These are phyloP conservation scores for Penicillium decumbens DNA, from an alignment of 2,329 filamentous ascomycete genomes.

Conservation along the genomic window DNA sequence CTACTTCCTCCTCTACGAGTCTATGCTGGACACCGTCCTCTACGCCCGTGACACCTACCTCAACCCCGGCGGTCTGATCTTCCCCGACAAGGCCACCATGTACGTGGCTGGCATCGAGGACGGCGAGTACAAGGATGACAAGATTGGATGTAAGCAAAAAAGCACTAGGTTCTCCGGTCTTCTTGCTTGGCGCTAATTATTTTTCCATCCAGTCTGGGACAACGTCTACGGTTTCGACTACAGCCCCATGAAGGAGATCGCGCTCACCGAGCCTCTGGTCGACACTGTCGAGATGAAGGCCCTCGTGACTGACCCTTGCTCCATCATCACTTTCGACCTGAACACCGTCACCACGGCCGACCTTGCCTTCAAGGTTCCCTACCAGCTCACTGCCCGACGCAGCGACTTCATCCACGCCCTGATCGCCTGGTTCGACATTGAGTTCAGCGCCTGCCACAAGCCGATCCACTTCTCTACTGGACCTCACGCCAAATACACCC, in stretches of 20 bases:
- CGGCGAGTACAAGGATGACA: constrained; percentile 99
- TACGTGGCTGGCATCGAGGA: constrained; percentile 97
- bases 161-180: background rate
- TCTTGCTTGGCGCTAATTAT: constrained; percentile 21
- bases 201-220: constrained; percentile 73
- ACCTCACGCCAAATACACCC: constrained; percentile 97
- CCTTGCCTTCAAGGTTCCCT: constrained; percentile 76
- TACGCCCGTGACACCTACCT: constrained; percentile 95
- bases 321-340: constrained; percentile 82
- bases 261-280: constrained; percentile 90
- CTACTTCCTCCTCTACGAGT: constrained; percentile 97
- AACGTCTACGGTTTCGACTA: constrained; percentile 99
- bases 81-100: constrained; percentile 98
- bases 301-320: constrained; percentile 83
- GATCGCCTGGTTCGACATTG: constrained; percentile 98
- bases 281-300: constrained; percentile 98
- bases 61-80: constrained; percentile 80
- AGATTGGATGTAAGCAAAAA: constrained; percentile 82
- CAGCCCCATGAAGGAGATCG: constrained; percentile 84
- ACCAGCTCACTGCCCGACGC: constrained; percentile 70
- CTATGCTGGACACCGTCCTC: constrained; percentile 96
- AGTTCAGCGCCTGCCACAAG: constrained; percentile 98
- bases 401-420: constrained; percentile 95
- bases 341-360: constrained; percentile 83
- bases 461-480: constrained; percentile 94